Evolutionary conservation across 2,329 filamentous ascomycete species (phyloP).

Genomic region (Penicillium thymicola): DNA sequence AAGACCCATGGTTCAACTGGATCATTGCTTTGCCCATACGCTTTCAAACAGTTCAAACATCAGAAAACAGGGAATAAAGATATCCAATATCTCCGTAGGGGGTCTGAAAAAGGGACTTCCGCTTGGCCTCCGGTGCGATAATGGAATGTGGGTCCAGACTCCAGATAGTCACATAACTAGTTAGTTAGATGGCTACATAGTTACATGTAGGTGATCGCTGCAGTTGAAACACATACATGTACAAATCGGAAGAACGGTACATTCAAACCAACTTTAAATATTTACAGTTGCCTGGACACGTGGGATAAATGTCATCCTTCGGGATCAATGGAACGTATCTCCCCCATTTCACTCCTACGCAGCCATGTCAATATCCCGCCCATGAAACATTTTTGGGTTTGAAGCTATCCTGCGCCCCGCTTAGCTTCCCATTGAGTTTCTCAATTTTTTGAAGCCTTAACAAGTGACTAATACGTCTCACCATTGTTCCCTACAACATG

Average conservation of each 20-base stretch:
- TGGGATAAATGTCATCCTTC: not conserved
- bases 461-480: not conserved
- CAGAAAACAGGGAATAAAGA: not conserved
- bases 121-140: not conserved
- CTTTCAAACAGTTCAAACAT: not conserved
- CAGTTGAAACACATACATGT: not conserved
- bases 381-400: not conserved
- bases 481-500: not conserved
- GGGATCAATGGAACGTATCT: not conserved
- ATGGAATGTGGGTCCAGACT: not conserved
- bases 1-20: not conserved
- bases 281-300: not conserved
- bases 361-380: not conserved
- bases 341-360: not conserved
- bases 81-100: not conserved
- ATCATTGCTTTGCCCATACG: not conserved
- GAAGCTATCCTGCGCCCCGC: not conserved
- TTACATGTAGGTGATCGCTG: not conserved
- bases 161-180: not conserved
- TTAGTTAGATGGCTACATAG: not conserved
- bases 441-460: not conserved
- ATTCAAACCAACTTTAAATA: not conserved
- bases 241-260: not conserved
- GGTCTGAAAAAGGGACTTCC: not conserved
- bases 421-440: not conserved